phyloP scores from a whole-genome alignment of 768 basidiomycete genomes.

The Leccinum broughii region DNA sequence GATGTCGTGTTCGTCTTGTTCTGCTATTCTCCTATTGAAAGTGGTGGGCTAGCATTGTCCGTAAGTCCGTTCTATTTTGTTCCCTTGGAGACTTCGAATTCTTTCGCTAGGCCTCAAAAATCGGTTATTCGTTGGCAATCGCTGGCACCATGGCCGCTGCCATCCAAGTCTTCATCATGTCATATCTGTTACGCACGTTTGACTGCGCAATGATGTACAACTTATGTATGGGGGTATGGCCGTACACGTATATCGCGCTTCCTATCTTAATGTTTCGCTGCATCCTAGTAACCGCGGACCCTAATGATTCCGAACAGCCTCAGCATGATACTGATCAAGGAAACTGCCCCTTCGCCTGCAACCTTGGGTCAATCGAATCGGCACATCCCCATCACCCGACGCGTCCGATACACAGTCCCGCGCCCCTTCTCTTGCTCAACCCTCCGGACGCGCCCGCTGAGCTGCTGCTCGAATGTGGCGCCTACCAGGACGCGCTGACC shows the following conservation, averaged over 20 bases:
- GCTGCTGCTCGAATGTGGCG: too few species aligned
- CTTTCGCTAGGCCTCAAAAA: slow-evolving; percentile 48
- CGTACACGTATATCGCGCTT: slow-evolving; percentile 48
- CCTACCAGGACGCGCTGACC: too few species aligned
- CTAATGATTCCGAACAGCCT: slow-evolving; percentile 40
- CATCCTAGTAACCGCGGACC: background rate
- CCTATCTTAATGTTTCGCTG: slow-evolving; percentile 47
- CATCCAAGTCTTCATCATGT: slow-evolving; percentile 56
- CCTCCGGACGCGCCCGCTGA: too few species aligned
- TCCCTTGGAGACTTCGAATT: slow-evolving; percentile 6
- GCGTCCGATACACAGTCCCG: too few species aligned
- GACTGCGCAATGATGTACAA: slow-evolving; percentile 53
- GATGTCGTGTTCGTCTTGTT: slow-evolving; percentile 70
- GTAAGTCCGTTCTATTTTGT: slow-evolving; percentile 38
- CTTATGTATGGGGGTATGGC: slow-evolving; percentile 56
- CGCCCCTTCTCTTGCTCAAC: too few species aligned
- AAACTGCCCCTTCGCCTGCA: slow-evolving; percentile 49
- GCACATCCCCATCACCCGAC: too few species aligned
- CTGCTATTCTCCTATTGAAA: slow-evolving; percentile 58
- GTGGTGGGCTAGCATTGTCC: slow-evolving; percentile 60
- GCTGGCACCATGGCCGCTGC: slow-evolving; percentile 49
- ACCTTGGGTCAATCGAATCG: slow-evolving; percentile 58
- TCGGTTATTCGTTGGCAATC: slow-evolving; percentile 58
- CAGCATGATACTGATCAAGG: slow-evolving; percentile 61
- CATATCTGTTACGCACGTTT: slow-evolving; percentile 51